Base-by-base conservation (phyloP, 1,284 basidiomycete genomes). In the Rhodotorula glutinis region DNA sequence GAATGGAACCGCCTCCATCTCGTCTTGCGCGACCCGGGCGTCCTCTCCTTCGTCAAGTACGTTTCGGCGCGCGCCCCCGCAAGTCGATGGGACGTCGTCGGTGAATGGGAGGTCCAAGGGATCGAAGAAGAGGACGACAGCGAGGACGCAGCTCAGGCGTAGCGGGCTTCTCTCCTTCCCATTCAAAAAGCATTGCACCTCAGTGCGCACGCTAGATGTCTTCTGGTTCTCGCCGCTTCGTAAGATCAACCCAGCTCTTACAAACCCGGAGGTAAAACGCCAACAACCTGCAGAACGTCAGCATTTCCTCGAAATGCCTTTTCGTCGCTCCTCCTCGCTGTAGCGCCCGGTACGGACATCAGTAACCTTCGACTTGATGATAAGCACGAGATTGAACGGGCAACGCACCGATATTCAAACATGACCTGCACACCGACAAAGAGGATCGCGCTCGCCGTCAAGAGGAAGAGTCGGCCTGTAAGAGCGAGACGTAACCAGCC, bases 41-140 rank as follows among this genome's bases (percentile, higher is more conserved):
- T 98, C 55, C 88, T 98, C 87, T 85, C 86, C 52, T 96, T 95
- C 77, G 90, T 93, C 69, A 96, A 95, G 79, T 96, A 95, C 75
- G 85, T 95, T n/a, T 89, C 88, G 33, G 89, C 90, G 16, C 85
- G 86, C 2, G 92, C 92, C 1, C 85, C 87, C 49, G 90, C 91
- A 13, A 91, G 90, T 57, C 82, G 92, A 61, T 96, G 91, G 91
- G 92, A 96, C 77, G 81, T 95, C 2, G 90, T 86, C 71, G 88
- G 87, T 13, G 92, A 96, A 79, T 95, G 89, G 79, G 90, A 92
- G 77, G 87, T 94, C 3, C 82, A 79, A 38, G 77, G 79, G 62
- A 71, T 82, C 53, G 80, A 81, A 65, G 80, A 79, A 66, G 60
- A 64, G 13, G 63, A 27, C 4, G 43, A 56, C 17, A 57, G 49